These are phyloP conservation scores for Beauveria sp. DNA, from an alignment of 2,329 filamentous ascomycete species.

Conservation along the genomic window DNA sequence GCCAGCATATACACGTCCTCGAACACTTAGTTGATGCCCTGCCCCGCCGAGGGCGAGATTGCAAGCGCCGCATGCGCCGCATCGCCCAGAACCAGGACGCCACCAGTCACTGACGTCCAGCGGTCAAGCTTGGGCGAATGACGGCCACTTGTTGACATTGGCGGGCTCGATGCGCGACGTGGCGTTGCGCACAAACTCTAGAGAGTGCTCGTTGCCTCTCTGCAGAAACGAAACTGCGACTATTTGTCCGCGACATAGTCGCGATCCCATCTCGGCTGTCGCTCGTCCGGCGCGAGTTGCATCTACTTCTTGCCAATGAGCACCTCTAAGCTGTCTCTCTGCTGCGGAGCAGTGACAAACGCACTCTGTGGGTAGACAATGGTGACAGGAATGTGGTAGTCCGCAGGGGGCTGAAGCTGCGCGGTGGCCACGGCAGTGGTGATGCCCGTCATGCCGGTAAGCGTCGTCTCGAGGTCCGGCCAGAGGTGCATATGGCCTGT, in stretches of 20 bases:
- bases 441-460: conserved; percentile 39
- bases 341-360: conserved; percentile 44
- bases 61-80: conserved; percentile 42
- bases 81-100: conserved; percentile 39
- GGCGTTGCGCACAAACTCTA: conserved; percentile 28
- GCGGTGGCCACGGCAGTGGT: conserved; percentile 26
- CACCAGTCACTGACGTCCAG: conserved; percentile 31
- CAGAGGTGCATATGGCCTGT: conserved; percentile 43
- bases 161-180: conserved; percentile 23
- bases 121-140: conserved; percentile 37
- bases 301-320: conserved; percentile 38
- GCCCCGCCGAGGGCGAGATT: conserved; percentile 38
- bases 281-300: conserved; percentile 24
- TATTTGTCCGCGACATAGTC: conserved; percentile 31
- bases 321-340: conserved; percentile 38
- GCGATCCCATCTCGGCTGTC: conserved; percentile 34
- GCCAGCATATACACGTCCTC: conserved; percentile 43
- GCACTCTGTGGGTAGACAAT: conserved; percentile 36
- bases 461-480: conserved; percentile 39
- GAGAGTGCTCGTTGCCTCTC: conserved; percentile 26
- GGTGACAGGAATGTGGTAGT: conserved; percentile 34
- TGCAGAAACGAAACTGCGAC: conserved; percentile 26
- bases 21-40: conserved; percentile 39
- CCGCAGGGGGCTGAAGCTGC: conserved; percentile 27
- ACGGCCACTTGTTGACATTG: conserved; percentile 40